Base-by-base conservation (phyloP, 352 stramenopile species). In the Phytophthora fragariaefolia region DNA sequence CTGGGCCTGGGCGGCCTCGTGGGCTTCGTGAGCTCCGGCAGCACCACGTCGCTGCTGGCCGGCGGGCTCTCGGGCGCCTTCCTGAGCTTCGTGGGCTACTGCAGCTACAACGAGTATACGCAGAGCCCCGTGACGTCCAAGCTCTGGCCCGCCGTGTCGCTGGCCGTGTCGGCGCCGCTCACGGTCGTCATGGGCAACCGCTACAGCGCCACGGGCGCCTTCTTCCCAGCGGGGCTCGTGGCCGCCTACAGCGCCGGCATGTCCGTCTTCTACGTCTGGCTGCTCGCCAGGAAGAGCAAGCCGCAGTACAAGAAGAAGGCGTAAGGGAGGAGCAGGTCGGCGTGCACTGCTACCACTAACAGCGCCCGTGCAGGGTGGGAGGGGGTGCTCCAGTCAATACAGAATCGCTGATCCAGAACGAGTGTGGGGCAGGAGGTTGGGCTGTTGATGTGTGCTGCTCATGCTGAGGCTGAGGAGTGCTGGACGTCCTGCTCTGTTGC, bases 41-140 rank as follows among this genome's bases (percentile, higher is more conserved):
- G 82, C 63, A 79, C 75, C 22, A 91, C 75, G 49, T 93, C 85
- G 2, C 67, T 83, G 20, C 53, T 90, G 48, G 85, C 84, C 12
- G 85, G 87, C 52, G 80, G 83, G 22, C 75, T 77, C 12, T 85
- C 85, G 7, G 87, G 87, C 34, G 73, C 83, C 22, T 87, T 94
- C 63, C 70, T 95, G 55, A 90, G 75, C 70, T 83, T 94, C 47
- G 76, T 95, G 51, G 85, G 87, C 69, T 93, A 92, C 71, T 87
- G 79, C 69, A 93, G 85, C 69, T 91, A 92, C 63, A 89, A 91
- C 68, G 87, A 95, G 61, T 95, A 92, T 75, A 83, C 75, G 66
- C 85, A 93, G 72, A 88, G 78, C 61, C 81, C 85, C 0, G 79
- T 92, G 53, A 87, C 80, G 45, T 93, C 84, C 54, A 95, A 93